Percentiles rank a stretch among this genome's conserved stretches.
These are phyloP conservation scores for Globisporangium cylindrosporum DNA, from an alignment of 352 stramenopile genomes.

Conservation along the genomic window DNA sequence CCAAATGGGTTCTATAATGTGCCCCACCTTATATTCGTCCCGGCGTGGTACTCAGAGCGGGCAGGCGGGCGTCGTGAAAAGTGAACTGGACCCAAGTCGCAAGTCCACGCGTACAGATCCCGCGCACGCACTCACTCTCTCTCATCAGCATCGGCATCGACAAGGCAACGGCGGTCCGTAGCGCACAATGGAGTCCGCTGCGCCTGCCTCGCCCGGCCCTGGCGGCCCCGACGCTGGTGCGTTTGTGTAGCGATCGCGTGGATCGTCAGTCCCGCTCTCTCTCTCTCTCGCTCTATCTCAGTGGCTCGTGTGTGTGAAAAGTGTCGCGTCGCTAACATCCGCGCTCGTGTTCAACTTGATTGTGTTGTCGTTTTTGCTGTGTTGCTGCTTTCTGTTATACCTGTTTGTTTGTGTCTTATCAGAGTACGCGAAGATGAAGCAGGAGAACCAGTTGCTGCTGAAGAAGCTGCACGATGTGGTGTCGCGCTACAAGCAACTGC, in stretches of 20 bases:
- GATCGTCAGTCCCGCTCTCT: background rate
- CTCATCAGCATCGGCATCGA: background rate
- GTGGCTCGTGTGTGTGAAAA: constrained; percentile 1
- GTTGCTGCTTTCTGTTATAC: background rate
- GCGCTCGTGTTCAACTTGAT: background rate
- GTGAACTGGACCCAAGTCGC: constrained; percentile 12
- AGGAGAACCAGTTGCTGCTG: constrained; percentile 55
- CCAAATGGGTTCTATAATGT: background rate
- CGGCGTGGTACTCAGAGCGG: background rate
- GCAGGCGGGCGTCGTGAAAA: background rate
- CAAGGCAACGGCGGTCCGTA: background rate
- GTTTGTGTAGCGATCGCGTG: background rate
- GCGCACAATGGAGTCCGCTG: constrained; percentile 8
- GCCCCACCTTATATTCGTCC: background rate
- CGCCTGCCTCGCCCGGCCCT: background rate
- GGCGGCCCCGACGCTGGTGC: background rate
- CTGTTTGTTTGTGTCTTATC: background rate
- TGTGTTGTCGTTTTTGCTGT: background rate
- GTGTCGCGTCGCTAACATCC: background rate
- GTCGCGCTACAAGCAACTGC: constrained; percentile 44
- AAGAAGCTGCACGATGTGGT: constrained; percentile 60
- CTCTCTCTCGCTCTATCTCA: background rate
- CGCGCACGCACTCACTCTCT: constrained; percentile 7
- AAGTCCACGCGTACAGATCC: constrained; percentile 11
- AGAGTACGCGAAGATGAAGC: constrained; percentile 39